A percentile compares a stretch with the other conserved stretches of the same genome.
These are phyloP conservation scores for Spiraea crenata DNA, from an alignment of 331 rosid genomes.

Conservation along the genomic window DNA sequence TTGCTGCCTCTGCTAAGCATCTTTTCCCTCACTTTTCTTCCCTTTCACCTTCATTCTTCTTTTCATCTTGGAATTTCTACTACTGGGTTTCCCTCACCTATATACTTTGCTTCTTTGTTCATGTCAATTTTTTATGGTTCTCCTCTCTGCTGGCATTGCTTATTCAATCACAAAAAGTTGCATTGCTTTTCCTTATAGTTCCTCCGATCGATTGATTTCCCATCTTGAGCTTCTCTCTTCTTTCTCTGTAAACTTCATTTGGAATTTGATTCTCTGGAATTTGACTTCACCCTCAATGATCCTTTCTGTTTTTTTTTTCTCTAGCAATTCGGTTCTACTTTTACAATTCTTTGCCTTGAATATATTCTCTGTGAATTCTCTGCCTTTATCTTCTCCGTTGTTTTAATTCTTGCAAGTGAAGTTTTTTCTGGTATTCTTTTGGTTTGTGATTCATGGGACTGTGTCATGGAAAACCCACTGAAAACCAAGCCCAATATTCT, in stretches of 20 bases:
- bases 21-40: slow-evolving; percentile 55
- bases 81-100: slow-evolving; percentile 16
- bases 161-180: slow-evolving; percentile 30
- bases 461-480: slow-evolving; percentile 88
- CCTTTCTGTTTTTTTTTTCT: slow-evolving; percentile 9
- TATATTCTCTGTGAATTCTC: not conserved
- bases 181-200: slow-evolving; percentile 31
- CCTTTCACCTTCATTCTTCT: slow-evolving; percentile 26
- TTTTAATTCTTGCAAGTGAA: not conserved
- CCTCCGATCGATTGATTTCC: slow-evolving; percentile 23
- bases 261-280: slow-evolving; percentile 11
- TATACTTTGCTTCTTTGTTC: slow-evolving; percentile 34
- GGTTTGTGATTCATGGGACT: slow-evolving; percentile 71
- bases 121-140: slow-evolving; percentile 23
- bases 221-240: slow-evolving; percentile 23
- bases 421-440: slow-evolving; percentile 11
- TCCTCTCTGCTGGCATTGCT: slow-evolving; percentile 32
- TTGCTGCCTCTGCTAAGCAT: slow-evolving; percentile 77
- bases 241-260: slow-evolving; percentile 13
- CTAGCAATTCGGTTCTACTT: slow-evolving; percentile 1
- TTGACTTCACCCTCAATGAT: slow-evolving; percentile 1
- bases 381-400: slow-evolving; percentile 10
- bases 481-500: slow-evolving; percentile 32
- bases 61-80: slow-evolving; percentile 25
- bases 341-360: not conserved